Conservation (phyloP, 257 asterid species). For the Cynanchum wilfordii region DNA sequence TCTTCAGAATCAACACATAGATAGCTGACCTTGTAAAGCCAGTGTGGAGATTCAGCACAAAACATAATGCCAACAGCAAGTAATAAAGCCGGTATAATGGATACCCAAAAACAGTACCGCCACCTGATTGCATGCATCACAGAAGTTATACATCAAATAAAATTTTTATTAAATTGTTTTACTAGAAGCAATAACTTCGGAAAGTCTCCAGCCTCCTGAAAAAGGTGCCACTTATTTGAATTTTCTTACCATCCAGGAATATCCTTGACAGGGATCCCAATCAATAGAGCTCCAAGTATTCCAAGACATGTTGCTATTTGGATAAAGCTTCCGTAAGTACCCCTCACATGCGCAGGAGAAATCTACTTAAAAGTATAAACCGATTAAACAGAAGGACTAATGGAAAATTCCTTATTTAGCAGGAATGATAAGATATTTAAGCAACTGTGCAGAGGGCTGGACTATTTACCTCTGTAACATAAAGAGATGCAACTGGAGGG, state of each 20-base stretch:
- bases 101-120: conserved; percentile 87
- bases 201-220: not conserved
- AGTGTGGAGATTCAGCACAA: conserved; percentile 89
- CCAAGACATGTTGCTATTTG: conserved; percentile 91
- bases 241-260: conserved; percentile 68
- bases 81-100: conserved; percentile 67
- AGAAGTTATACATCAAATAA: conserved; percentile 2
- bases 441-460: not conserved
- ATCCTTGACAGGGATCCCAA: conserved; percentile 77
- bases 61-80: conserved; percentile 71
- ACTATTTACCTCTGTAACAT: conserved; percentile 70
- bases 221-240: not conserved
- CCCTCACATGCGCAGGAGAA: conserved; percentile 91
- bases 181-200: not conserved
- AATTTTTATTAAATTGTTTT: conserved; percentile 9
- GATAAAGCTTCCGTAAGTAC: conserved; percentile 88
- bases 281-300: conserved; percentile 55
- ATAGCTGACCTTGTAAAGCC: conserved; percentile 80
- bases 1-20: too few species aligned
- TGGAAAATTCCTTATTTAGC: conserved; percentile 7
- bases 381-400: conserved; percentile 14
- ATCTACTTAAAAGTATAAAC: conserved; percentile 38
- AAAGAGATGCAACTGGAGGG: conserved; percentile 89
- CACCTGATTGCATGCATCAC: conserved; percentile 52
- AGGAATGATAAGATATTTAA: conserved; percentile 1